Percentiles rank a stretch among this genome's conserved stretches.
Evolutionary conservation across 2,329 filamentous ascomycete genomes (phyloP).

Genomic region (Colletotrichum viniferum): DNA sequence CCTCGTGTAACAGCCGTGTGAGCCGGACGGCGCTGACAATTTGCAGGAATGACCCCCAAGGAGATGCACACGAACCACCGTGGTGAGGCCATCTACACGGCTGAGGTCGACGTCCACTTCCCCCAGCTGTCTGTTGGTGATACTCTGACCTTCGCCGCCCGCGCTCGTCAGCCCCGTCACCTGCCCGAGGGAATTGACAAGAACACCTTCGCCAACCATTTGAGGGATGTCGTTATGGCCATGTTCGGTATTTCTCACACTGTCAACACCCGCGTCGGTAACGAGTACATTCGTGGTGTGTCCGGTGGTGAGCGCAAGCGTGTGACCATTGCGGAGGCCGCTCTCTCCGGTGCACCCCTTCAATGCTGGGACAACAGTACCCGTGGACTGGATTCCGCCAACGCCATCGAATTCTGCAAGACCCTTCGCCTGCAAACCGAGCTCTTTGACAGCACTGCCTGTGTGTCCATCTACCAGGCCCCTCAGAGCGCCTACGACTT

Average conservation of each 20-base stretch:
- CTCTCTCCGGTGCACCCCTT: constrained; percentile 62
- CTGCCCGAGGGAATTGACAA: constrained; percentile 63
- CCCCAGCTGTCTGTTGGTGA: constrained; percentile 78
- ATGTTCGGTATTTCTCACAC: constrained; percentile 78
- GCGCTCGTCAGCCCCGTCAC: constrained; percentile 67
- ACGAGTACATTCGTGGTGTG: constrained; percentile 77
- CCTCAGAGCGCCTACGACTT: constrained; percentile 67
- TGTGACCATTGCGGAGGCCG: constrained; percentile 66
- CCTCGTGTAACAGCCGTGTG: neutral
- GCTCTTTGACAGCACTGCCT: constrained; percentile 67
- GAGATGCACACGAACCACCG: constrained; percentile 81
- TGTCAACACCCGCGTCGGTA: constrained; percentile 73
- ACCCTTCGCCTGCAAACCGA: constrained; percentile 72
- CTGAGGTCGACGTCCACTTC: constrained; percentile 84
- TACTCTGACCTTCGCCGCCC: constrained; percentile 78
- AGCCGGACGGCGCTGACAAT: neutral
- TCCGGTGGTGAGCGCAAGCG: constrained; percentile 76
- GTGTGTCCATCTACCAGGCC: constrained; percentile 77
- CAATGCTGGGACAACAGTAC: constrained; percentile 77
- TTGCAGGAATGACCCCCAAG: constrained; percentile 65
- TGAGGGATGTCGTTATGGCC: constrained; percentile 76
- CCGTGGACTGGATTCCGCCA: constrained; percentile 75
- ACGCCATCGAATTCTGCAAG: constrained; percentile 76
- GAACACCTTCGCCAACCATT: constrained; percentile 61
- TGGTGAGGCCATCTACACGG: constrained; percentile 86